Evolutionary conservation across 2,329 filamentous ascomycete species (phyloP), one percentile per base, ranked within the genome.

Genomic region (Sporothrix mexicana): DNA sequence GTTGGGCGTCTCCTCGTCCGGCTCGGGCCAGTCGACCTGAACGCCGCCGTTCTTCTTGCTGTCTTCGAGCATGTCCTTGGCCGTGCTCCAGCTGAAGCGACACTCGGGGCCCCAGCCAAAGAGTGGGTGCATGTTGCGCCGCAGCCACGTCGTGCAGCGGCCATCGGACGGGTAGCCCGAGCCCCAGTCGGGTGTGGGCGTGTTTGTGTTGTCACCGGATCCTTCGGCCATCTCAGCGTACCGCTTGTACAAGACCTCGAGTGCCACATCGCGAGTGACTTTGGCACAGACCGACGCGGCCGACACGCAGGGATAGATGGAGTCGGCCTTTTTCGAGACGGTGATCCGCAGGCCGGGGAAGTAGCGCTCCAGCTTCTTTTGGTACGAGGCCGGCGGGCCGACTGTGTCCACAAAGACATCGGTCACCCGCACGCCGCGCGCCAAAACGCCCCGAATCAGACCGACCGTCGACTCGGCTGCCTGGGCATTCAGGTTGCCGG

Each of bases 331-430:
- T 80, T 95, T 95, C 41, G 92, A 92, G 49, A 95, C 93, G 1
- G 90, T 94, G 77, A 95, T 88, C 74, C 87, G 88, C 55, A 90
- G 83, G 0, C 90, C 91, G 1, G 96, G 95, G 80, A 98, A 98
- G 70, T 97, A 86, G 74, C 90, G 86, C 83, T 95, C 92, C 71
- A 99, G 85, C 79, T 92, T 93, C 79, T 88, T 90, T 85, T 98
- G 95, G 84, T 98, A 97, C 3, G 90, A 84, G 20, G 88, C 90
- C 1, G 95, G 95, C 72, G 87, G 92, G 47, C 95, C 95, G 79
- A 98, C 92, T 2, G 95, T 98, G 83, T 99, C 95, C 79, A 99
- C 95, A 81, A 94, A 99, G 69, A 99, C 93, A 81, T 98, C 93
- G 73, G 86, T 88, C 4, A 98, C 85, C 80, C 97, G 94, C 75